A percentile compares a stretch with the other conserved stretches of the same genome.
Conservation (phyloP, 352 stramenopile genomes). For the Phytophthora idaei region DNA sequence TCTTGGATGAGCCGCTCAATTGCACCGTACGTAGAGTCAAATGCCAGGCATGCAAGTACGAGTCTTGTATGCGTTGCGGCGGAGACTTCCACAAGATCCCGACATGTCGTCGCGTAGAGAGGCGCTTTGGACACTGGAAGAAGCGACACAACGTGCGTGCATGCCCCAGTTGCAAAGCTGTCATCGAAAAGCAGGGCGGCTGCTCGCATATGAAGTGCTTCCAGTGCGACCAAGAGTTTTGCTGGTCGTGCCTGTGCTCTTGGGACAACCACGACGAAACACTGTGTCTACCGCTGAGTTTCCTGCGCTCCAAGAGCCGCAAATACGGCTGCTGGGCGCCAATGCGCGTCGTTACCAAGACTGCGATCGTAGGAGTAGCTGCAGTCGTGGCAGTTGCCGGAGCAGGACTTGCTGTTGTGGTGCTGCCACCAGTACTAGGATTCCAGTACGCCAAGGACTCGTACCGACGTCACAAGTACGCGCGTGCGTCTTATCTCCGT, state of each 20-base stretch:
- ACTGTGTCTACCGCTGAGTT: slow-evolving; percentile 70
- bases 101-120: slow-evolving; percentile 65
- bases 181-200: slow-evolving; percentile 87
- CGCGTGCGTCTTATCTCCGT: slow-evolving; percentile 42
- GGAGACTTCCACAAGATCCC: slow-evolving; percentile 60
- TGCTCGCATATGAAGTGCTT: slow-evolving; percentile 89
- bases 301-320: slow-evolving; percentile 70
- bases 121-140: slow-evolving; percentile 70
- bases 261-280: slow-evolving; percentile 80
- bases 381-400: slow-evolving; percentile 59
- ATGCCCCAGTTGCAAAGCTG: slow-evolving; percentile 69
- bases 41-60: slow-evolving; percentile 49
- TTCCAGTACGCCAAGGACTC: slow-evolving; percentile 62
- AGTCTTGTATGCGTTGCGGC: slow-evolving; percentile 78
- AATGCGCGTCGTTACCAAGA: slow-evolving; percentile 78
- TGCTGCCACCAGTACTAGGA: slow-evolving; percentile 70
- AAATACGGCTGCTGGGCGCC: slow-evolving; percentile 68
- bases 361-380: slow-evolving; percentile 53
- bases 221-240: slow-evolving; percentile 87
- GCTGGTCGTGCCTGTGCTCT: slow-evolving; percentile 73
- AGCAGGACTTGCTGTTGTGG: slow-evolving; percentile 66
- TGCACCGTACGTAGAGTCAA: slow-evolving; percentile 49
- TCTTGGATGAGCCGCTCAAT: slow-evolving; percentile 63
- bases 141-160: slow-evolving; percentile 71
- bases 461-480: slow-evolving; percentile 48